Evolutionary conservation across 2,329 filamentous ascomycete species (phyloP), one percentile per base, ranked within the genome.

Genomic region (Knufia petricola): DNA sequence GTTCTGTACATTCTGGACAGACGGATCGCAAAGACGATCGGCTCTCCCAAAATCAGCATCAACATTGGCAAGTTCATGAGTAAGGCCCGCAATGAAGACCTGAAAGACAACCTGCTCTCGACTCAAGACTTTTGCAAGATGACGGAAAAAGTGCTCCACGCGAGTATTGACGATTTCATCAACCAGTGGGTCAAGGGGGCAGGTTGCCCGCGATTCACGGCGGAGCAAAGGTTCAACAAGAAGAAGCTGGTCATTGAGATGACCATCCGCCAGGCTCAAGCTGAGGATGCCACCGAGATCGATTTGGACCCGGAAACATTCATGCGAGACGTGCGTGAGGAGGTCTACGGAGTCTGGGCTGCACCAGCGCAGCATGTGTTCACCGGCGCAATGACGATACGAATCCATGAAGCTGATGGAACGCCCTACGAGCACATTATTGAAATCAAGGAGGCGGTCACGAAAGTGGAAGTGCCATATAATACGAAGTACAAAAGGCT

Each of bases 401-500:
- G 92, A 26, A 95, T 98, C 54, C 92, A 98, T 67, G 92, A 98
- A 69, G 92, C 92, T 20, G 94, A 98, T 61, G 92, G 92, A 8
- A 96, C 92, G 0, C 92, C 92, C 2, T 98, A 98, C 61, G 92
- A 98, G 63, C 92, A 98, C 62, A 95, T 95, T 54, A 83, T 96
- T 26, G 87, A 95, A 60, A 94, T 98, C 62, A 88, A 88, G 52
- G 88, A 95, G 57, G 82, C 84, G 23, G 78, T 80, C 12, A 86
- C 85, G 2, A 87, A 84, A 62, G 85, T 96, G 51, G 89, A 95
- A 53, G 95, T 98, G 52, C 89, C 90, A 0, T 98, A 98, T 68
- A 96, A 96, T 60, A 98, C 92, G 0, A 98, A 98, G 64, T 98
- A 98, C 70, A 98, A 96, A 70, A 82, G 94, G 7, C 75, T 98